phyloP scores from a whole-genome alignment of 2,329 filamentous ascomycete genomes.

The Sphaerulina vaccinii region DNA sequence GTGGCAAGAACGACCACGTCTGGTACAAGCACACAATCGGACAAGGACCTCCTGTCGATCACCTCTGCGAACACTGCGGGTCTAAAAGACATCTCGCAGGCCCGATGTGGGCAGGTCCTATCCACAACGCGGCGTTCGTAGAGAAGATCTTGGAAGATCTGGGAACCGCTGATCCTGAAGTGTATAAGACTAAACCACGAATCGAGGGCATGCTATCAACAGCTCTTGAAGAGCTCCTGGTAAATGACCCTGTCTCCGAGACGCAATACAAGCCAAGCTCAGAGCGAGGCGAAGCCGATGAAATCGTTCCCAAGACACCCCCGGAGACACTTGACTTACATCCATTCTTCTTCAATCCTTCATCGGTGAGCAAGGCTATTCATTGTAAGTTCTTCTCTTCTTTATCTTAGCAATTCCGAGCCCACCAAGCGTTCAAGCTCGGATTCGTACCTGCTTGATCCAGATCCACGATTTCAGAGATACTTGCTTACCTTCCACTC shows the following conservation, averaged over 20 bases:
- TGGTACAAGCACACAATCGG: conserved; percentile 79
- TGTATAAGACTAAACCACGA: conserved; percentile 76
- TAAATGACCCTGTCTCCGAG: conserved; percentile 30
- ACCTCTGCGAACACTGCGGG: conserved; percentile 77
- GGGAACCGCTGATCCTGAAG: conserved; percentile 62
- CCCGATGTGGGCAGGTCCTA: conserved; percentile 89
- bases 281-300: conserved; percentile 10
- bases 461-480: no score
- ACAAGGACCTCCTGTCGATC: conserved; percentile 65
- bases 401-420: no score
- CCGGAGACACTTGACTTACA: conserved; percentile 67
- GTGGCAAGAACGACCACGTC: conserved; percentile 65
- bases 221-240: conserved; percentile 69
- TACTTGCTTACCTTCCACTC: no score
- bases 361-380: conserved; percentile 69
- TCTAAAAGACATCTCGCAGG: conserved; percentile 83
- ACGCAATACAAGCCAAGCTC: conserved; percentile 8
- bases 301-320: conserved; percentile 50
- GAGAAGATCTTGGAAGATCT: conserved; percentile 72
- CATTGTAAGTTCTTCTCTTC: no score
- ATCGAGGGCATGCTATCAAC: conserved; percentile 91
- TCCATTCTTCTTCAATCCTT: conserved; percentile 85
- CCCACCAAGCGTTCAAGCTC: no score
- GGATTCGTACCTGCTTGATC: no score
- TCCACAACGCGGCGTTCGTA: conserved; percentile 84